phyloP scores from a whole-genome alignment of 305 asterid genomes.

The Petunia hybrid region DNA sequence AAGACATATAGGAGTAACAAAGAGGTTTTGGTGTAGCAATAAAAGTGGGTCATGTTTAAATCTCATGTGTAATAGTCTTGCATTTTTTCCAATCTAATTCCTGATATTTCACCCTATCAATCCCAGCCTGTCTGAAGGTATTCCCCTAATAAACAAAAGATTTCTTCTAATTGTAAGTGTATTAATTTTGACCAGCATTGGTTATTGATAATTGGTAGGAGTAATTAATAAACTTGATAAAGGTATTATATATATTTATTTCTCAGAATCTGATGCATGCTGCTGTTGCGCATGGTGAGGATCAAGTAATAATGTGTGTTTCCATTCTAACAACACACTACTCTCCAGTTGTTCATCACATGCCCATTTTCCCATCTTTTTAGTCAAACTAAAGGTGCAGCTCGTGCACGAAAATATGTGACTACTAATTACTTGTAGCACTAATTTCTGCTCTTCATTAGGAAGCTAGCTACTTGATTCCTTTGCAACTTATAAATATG shows the following conservation, averaged over 20 bases:
- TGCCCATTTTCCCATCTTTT: not conserved
- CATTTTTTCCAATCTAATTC: too few species aligned
- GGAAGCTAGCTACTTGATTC: not conserved
- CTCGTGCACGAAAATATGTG: not conserved
- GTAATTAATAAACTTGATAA: not conserved
- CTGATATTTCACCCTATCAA: too few species aligned
- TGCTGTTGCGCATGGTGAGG: slow-evolving; percentile 9
- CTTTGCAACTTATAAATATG: not conserved
- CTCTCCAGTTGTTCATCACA: not conserved
- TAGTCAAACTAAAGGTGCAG: not conserved
- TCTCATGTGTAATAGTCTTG: too few species aligned
- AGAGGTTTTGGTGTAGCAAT: too few species aligned
- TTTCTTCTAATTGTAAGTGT: not conserved
- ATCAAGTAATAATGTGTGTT: slow-evolving; percentile 17
- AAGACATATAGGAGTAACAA: too few species aligned
- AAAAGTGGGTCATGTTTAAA: too few species aligned
- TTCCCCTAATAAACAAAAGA: too few species aligned
- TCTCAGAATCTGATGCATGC: slow-evolving; percentile 1
- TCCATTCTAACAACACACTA: not conserved
- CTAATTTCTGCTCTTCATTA: not conserved
- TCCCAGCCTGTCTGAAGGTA: too few species aligned
- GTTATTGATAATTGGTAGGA: not conserved
- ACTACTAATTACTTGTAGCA: not conserved
- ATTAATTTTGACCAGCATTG: not conserved
- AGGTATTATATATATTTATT: not conserved